These are phyloP conservation scores for Mycena indigotica DNA, from an alignment of 768 basidiomycete genomes.

Conservation along the genomic window DNA sequence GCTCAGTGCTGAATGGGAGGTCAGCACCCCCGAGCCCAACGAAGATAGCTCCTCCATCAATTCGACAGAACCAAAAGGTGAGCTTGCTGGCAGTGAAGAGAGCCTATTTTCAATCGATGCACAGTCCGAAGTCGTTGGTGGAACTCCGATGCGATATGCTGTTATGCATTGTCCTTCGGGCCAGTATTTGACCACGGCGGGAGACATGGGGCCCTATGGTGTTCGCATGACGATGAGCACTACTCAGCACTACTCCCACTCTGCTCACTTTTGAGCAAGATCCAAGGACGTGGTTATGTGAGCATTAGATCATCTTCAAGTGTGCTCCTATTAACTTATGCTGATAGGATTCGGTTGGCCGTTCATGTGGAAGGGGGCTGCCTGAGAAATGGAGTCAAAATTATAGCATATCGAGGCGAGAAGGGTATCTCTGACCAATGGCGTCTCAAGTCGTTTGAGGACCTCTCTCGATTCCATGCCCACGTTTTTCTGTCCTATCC, in stretches of 20 bases:
- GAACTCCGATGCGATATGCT: not conserved
- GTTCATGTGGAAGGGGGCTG: not conserved
- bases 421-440: not conserved
- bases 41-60: no score
- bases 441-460: not conserved
- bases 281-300: not conserved
- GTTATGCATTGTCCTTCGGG: not conserved
- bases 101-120: not conserved
- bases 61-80: not conserved
- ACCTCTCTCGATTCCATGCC: not conserved
- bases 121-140: not conserved
- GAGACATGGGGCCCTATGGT: not conserved
- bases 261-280: no score
- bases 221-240: not conserved
- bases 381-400: not conserved
- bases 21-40: no score
- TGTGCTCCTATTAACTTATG: not conserved
- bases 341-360: not conserved
- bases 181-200: not conserved
- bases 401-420: not conserved
- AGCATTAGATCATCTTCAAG: no score
- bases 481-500: no score
- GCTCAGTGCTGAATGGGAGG: no score
- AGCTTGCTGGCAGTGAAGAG: not conserved
- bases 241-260: no score